A percentile compares a stretch with the other conserved stretches of the same genome.
Conservation (phyloP, 495 filamentous ascomycete genomes). For the Bryoglossum gracile region DNA sequence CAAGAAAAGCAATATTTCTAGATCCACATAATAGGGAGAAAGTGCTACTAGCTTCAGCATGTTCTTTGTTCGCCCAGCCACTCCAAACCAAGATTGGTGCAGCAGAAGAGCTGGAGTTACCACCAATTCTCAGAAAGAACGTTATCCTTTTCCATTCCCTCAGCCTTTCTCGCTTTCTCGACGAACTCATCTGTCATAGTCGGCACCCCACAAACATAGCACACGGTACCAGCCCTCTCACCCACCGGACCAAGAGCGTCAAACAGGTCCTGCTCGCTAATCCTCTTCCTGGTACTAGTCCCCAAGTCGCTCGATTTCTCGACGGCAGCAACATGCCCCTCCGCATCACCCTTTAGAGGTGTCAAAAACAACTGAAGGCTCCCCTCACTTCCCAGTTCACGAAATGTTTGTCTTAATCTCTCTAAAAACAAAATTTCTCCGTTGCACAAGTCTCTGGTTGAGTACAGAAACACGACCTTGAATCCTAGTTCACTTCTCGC, state of each 20-base stretch:
- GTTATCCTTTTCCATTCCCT: conserved; percentile 46
- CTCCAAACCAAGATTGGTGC: neutral
- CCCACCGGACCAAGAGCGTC: conserved; percentile 37
- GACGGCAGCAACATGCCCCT: conserved; percentile 28
- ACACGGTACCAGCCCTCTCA: conserved; percentile 45
- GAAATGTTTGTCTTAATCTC: conserved; percentile 32
- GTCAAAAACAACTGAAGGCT: conserved; percentile 22
- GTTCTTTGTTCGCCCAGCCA: neutral
- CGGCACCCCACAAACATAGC: conserved; percentile 75
- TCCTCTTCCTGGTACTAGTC: conserved; percentile 44
- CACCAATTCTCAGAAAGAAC: conserved; percentile 88
- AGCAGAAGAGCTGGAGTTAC: conserved; percentile 33
- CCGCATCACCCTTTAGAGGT: neutral
- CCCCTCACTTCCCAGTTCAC: conserved; percentile 9
- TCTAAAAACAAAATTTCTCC: conserved; percentile 38
- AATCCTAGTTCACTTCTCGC: conserved; percentile 31
- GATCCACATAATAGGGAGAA: neutral
- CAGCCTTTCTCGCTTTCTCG: conserved; percentile 36
- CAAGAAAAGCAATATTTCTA: too few relatives aligned
- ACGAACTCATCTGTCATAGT: conserved; percentile 77
- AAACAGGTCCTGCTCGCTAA: conserved; percentile 43
- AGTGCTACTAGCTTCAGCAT: neutral
- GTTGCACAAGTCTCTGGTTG: conserved; percentile 3
- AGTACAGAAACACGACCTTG: conserved; percentile 30
- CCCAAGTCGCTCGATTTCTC: too few relatives aligned